phyloP scores from a whole-genome alignment of 2,329 filamentous ascomycete species.

The Cordyceps farinosa region DNA sequence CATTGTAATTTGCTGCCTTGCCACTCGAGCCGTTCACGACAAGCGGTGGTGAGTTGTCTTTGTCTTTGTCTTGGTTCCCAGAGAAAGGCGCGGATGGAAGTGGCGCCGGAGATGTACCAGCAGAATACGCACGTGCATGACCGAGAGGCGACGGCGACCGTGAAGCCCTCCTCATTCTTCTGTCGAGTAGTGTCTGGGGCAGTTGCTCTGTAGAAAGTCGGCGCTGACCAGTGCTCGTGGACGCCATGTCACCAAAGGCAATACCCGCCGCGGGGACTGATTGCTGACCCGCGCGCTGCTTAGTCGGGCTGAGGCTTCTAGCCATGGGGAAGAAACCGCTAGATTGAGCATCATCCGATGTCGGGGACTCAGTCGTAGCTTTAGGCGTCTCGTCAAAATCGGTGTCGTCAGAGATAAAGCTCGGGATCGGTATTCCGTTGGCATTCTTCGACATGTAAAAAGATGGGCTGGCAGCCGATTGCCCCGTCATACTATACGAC shows the following conservation, averaged over 20 bases:
- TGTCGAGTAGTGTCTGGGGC: slow-evolving; percentile 51
- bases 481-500: slow-evolving; percentile 28
- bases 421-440: slow-evolving; percentile 52
- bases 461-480: slow-evolving; percentile 36
- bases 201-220: slow-evolving; percentile 52
- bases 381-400: slow-evolving; percentile 45
- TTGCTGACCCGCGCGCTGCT: slow-evolving; percentile 25
- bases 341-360: slow-evolving; percentile 43
- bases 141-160: slow-evolving; percentile 55
- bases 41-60: slow-evolving; percentile 41
- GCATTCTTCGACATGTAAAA: slow-evolving; percentile 37
- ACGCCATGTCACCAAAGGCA: slow-evolving; percentile 46
- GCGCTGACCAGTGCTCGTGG: slow-evolving; percentile 39
- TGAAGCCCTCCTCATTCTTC: slow-evolving; percentile 50
- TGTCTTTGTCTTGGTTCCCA: slow-evolving; percentile 33
- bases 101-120: slow-evolving; percentile 38
- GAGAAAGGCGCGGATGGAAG: slow-evolving; percentile 38
- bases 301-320: slow-evolving; percentile 28
- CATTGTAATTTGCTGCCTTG: slow-evolving; percentile 28
- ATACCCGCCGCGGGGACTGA: slow-evolving; percentile 33
- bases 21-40: slow-evolving; percentile 50
- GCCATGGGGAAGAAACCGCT: slow-evolving; percentile 25
- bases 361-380: slow-evolving; percentile 42
- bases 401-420: slow-evolving; percentile 54
- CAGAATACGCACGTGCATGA: slow-evolving; percentile 44